Base-by-base conservation (phyloP, 148 eudicot species). In the Amaranthus hypochondriacus region DNA sequence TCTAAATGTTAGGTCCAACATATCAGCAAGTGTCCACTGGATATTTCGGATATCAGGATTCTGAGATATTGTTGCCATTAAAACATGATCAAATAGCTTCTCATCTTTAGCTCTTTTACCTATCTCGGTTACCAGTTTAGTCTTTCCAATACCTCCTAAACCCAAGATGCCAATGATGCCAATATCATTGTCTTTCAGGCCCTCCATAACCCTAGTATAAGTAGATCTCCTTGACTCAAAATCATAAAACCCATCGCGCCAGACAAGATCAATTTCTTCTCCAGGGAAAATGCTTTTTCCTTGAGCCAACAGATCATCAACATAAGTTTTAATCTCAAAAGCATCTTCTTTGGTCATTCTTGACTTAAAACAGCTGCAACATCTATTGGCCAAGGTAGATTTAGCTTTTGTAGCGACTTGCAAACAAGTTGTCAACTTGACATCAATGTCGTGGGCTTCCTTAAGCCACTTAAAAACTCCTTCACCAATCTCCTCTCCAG, bases 71-170 rank as follows among this genome's bases (percentile, higher is more conserved):
- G 49, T 13, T 0, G n/a, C 68, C 68, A 64, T 43, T n/a, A 64
- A 4, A 3, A 64, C 68, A 14, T 64, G 10, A 10, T 64, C n/a
- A 64, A 64, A 64, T 9, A 43, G 46, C 13, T 47, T 10, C n/a
- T 11, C 49, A 64, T 64, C 49, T 64, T 64, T 64, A 1, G n/a
- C 49, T 5, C 46, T 64, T 50, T 64, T 43, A 43, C 50, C 68
- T 42, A 64, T 64, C 46, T 64, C 50, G 11, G 5, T 42, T 5
- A 44, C 68, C 6, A 64, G 13, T 64, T 64, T 47, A 4, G 49
- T 44, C 66, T 62, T 62, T 46, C 66, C 66, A 18, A 62, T 62
- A 5, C 66, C 66, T 62, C 66, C 66, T 46, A 62, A 18, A 3
- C 66, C 66, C 6, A 21, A 5, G 43, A 64, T 46, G 13, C 68